Percentiles rank a stretch among this genome's conserved stretches.
These are phyloP conservation scores for Lichtheimia hyalospora DNA, from an alignment of 371 early-diverging fungal genomes.

Conservation along the genomic window DNA sequence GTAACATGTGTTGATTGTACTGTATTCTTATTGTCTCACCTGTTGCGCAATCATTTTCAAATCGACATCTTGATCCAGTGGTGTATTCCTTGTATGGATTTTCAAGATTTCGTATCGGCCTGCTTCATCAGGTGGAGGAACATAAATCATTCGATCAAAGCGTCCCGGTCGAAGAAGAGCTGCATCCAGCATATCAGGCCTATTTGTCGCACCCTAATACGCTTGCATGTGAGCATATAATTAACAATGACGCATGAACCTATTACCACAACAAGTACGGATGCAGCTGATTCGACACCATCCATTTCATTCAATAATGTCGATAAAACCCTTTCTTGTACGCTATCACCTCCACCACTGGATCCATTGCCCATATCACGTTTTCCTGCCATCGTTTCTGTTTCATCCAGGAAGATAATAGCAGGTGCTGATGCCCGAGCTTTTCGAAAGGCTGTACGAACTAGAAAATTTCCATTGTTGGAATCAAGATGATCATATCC, in stretches of 20 bases:
- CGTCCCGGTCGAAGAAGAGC: conserved; percentile 96
- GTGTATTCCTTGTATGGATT: conserved; percentile 84
- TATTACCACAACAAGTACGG: conserved; percentile 77
- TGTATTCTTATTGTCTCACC: conserved; percentile 30
- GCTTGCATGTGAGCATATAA: not conserved
- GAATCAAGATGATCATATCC: not conserved
- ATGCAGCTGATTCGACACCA: conserved; percentile 78
- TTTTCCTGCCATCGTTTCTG: conserved; percentile 97
- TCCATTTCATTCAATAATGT: conserved; percentile 98
- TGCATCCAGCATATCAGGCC: conserved; percentile 94
- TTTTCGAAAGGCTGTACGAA: conserved; percentile 81
- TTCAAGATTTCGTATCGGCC: conserved; percentile 84
- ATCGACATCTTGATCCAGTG: conserved; percentile 71
- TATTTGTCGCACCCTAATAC: conserved; percentile 92
- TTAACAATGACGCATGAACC: not conserved
- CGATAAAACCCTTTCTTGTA: conserved; percentile 87
- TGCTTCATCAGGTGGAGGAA: conserved; percentile 85
- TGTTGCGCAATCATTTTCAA: conserved; percentile 61
- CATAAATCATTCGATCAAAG: conserved; percentile 92
- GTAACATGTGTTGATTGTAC: not conserved
- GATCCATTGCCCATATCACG: conserved; percentile 71
- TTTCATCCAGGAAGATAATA: conserved; percentile 97
- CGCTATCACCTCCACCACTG: conserved; percentile 66
- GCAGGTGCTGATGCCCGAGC: conserved; percentile 90
- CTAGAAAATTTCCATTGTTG: conserved; percentile 21